Conservation (phyloP, 139 green algal species). For the Coelastrella sp. region DNA sequence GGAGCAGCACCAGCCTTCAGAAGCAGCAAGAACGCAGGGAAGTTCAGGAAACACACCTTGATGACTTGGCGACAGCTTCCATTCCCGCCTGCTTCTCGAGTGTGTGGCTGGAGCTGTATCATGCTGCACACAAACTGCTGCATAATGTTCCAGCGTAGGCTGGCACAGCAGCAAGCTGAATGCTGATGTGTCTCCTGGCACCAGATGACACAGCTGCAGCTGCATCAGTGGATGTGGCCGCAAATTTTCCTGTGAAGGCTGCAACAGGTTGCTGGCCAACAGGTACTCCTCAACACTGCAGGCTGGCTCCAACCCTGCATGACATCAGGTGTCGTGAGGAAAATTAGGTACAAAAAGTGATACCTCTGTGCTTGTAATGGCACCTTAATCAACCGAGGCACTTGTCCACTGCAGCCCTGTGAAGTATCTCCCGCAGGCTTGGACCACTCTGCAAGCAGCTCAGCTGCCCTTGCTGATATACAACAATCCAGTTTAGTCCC, state of each 20-base stretch:
- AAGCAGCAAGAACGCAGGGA: no score
- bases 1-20: not conserved
- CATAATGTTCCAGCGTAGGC: not conserved
- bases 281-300: not conserved
- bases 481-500: not conserved
- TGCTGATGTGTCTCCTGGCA: not conserved
- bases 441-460: no score
- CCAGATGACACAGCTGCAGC: not conserved
- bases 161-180: not conserved
- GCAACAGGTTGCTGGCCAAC: not conserved
- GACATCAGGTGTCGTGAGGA: not conserved
- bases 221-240: not conserved
- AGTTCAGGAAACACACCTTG: no score
- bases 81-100: no score
- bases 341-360: no score
- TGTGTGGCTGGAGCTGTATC: not conserved
- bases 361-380: no score
- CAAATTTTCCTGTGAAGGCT: not conserved
- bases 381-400: no score
- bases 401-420: no score
- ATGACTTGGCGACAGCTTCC: no score
- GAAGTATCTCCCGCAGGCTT: no score
- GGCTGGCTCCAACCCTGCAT: not conserved
- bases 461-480: no score
- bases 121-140: not conserved